Base-by-base conservation (phyloP, 2,329 filamentous ascomycete genomes). In the Colletotrichum euphorbiae region DNA sequence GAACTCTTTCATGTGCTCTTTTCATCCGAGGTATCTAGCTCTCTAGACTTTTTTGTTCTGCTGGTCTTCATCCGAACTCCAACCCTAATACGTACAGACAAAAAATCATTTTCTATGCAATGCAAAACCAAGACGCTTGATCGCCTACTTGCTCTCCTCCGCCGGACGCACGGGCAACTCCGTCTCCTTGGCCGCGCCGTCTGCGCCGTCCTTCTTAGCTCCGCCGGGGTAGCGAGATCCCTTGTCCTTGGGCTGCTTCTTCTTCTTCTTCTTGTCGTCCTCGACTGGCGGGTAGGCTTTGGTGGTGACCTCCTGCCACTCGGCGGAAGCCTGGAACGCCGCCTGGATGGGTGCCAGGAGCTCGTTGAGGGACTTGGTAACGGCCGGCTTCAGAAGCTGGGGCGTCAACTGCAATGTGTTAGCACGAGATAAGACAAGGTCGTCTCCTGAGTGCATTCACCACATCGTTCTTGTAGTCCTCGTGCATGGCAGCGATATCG, bases 351-450 rank as follows among this genome's bases (percentile, higher is more conserved):
- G 93, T 2, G 85, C 88, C 65, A 97, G 84, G 12, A 98, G 86
- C 43, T 87, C 84, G 72, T 89, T 89, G 19, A 99, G 85, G 9
- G 89, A 93, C 59, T 89, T 85, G 5, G 91, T 87, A 6, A 97
- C 89, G 11, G 93, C 93, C n/a, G 90, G 87, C 83, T 99, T 98
- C 59, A 98, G 84, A 12, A 92, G 81, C 82, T 98, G 94, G 0
- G 96, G 96, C 1, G 92, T 93, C 70, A 97, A 86, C 86, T 71
- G 7, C 24, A 46, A 6, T 36, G 56, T 74, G 62, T 73, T 52
- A 73, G 71, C 58, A 33, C 19, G 13, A 15, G 5, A 36, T 42
- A 38, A 28, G 28, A 50, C 15, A 42, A 2, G 24, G 0, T 59
- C 8, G 15, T 13, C 33, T 12, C 4, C 0, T 57, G n/a, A 31